Evolutionary conservation across 2,329 filamentous ascomycete genomes (phyloP).

Genomic region (Paecilomyces variotii): DNA sequence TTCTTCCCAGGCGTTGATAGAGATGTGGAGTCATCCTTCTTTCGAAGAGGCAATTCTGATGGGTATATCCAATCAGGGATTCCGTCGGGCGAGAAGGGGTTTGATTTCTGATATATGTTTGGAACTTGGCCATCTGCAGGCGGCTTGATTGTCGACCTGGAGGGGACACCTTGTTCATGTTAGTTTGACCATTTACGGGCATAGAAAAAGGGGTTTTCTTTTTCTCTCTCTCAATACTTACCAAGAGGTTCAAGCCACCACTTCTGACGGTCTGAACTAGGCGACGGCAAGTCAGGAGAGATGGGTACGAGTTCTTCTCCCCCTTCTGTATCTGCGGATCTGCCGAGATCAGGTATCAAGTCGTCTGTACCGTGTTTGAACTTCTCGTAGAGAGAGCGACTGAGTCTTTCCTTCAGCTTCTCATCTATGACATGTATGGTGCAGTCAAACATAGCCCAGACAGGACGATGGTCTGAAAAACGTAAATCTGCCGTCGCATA

Average conservation of each 20-base stretch:
- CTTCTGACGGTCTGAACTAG: slow-evolving; percentile 54
- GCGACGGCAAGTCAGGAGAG: slow-evolving; percentile 63
- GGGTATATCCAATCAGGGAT: slow-evolving; percentile 73
- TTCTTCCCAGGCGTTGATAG: neutral
- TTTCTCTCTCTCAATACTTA: slow-evolving; percentile 16
- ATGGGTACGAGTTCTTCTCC: slow-evolving; percentile 78
- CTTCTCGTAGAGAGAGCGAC: slow-evolving; percentile 63
- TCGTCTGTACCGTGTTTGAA: slow-evolving; percentile 59
- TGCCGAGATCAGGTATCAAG: slow-evolving; percentile 10
- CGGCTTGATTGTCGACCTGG: slow-evolving; percentile 62
- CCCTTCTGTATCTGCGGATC: slow-evolving; percentile 40
- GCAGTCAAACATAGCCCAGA: slow-evolving; percentile 84
- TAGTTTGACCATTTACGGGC: slow-evolving; percentile 5
- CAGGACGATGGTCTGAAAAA: slow-evolving; percentile 94
- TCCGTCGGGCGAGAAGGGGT: slow-evolving; percentile 67
- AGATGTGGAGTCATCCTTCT: slow-evolving; percentile 4
- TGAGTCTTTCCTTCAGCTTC: slow-evolving; percentile 60
- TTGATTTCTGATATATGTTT: slow-evolving; percentile 67
- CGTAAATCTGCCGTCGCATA: slow-evolving; percentile 76
- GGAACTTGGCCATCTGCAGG: slow-evolving; percentile 56
- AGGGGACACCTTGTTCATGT: slow-evolving; percentile 53
- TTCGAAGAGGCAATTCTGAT: slow-evolving; percentile 6
- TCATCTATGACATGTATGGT: slow-evolving; percentile 75
- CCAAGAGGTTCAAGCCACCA: slow-evolving; percentile 58
- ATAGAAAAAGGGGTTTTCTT: neutral